These are phyloP conservation scores for Triticum urartu DNA, from an alignment of 176 grass and related monocot genomes.

Conservation along the genomic window DNA sequence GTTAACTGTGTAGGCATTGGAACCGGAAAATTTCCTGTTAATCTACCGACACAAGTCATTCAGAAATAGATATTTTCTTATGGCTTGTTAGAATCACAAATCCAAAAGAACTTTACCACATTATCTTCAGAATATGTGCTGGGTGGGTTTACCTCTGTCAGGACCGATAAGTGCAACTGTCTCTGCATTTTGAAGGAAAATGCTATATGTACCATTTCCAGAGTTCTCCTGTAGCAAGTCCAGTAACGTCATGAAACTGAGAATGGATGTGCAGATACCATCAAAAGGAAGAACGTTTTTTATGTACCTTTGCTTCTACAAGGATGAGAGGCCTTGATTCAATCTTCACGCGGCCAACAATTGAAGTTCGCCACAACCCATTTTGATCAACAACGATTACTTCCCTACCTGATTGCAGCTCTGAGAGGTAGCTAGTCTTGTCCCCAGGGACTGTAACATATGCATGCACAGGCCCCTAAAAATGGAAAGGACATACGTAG, in stretches of 20 bases:
- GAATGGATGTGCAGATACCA: not conserved
- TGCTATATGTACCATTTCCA: constrained; percentile 69
- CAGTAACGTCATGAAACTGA: constrained; percentile 24
- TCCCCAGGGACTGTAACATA: constrained; percentile 84
- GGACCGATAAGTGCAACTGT: constrained; percentile 80
- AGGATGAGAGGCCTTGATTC: constrained; percentile 92
- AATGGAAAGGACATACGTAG: not conserved
- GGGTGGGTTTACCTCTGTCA: constrained; percentile 37
- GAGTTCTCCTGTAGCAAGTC: constrained; percentile 44
- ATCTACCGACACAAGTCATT: not conserved
- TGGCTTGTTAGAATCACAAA: not conserved
- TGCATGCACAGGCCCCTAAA: constrained; percentile 85
- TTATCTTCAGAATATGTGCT: not conserved
- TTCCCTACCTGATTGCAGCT: constrained; percentile 81
- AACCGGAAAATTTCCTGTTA: not conserved
- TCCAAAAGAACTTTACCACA: not conserved
- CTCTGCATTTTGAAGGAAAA: constrained; percentile 96
- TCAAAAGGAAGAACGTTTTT: not conserved
- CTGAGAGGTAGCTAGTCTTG: constrained; percentile 87
- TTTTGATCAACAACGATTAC: constrained; percentile 63
- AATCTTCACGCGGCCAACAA: constrained; percentile 89
- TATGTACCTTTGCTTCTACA: constrained; percentile 77
- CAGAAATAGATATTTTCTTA: not conserved
- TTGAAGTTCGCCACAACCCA: constrained; percentile 71
- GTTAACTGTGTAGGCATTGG: not conserved